Conservation (phyloP, 2,329 filamentous ascomycete species). For the Exophiala phaeomuriformis region DNA sequence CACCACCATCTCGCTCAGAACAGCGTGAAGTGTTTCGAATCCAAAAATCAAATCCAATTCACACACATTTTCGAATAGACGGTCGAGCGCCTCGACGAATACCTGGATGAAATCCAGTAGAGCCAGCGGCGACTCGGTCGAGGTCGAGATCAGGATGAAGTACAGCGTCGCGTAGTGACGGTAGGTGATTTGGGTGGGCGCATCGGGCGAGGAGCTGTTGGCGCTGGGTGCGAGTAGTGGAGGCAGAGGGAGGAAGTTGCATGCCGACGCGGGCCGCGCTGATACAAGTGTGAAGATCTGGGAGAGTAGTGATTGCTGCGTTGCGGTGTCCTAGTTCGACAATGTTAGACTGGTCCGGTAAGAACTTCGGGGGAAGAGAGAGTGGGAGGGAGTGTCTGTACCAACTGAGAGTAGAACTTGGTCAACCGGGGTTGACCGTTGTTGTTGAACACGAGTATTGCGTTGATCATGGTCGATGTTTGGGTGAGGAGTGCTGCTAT, state of each 20-base stretch:
- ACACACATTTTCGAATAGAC: conserved; percentile 96
- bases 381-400: conserved; percentile 37
- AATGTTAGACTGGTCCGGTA: neutral
- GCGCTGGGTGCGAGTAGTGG: conserved; percentile 53
- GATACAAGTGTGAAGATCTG: conserved; percentile 96
- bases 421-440: conserved; percentile 92
- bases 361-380: conserved; percentile 1
- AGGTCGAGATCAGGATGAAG: conserved; percentile 96
- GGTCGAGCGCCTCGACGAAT: conserved; percentile 90
- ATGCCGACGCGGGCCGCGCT: conserved; percentile 82
- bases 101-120: conserved; percentile 96
- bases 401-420: conserved; percentile 97
- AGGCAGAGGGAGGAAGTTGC: conserved; percentile 86
- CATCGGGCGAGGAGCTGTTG: conserved; percentile 52
- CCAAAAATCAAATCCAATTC: conserved; percentile 98
- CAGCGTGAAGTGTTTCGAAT: conserved; percentile 88
- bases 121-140: conserved; percentile 89
- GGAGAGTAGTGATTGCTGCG: conserved; percentile 91
- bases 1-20: conserved; percentile 29
- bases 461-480: conserved; percentile 73
- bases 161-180: conserved; percentile 96
- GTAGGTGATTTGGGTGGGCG: conserved; percentile 92
- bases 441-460: conserved; percentile 97
- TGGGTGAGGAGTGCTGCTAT: too few species aligned
- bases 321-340: conserved; percentile 72